A percentile compares a stretch with the other conserved stretches of the same genome.
Evolutionary conservation across 495 filamentous ascomycete genomes (phyloP).

Genomic region (Neurospora sp.): DNA sequence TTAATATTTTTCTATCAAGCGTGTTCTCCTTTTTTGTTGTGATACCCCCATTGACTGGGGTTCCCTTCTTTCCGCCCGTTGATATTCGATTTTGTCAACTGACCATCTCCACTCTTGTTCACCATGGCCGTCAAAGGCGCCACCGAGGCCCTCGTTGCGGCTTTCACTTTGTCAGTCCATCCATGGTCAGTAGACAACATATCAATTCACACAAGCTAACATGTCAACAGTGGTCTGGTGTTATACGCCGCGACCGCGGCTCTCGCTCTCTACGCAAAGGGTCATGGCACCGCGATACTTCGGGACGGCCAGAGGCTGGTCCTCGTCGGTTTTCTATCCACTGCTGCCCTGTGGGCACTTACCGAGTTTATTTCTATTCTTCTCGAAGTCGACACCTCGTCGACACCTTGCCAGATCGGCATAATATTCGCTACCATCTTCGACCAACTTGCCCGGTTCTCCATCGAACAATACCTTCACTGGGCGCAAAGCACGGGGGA

Average conservation of each 20-base stretch:
- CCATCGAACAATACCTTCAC: conserved; percentile 41
- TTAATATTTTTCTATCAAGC: conserved; percentile 7
- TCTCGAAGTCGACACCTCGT: conserved; percentile 28
- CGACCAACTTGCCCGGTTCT: conserved; percentile 42
- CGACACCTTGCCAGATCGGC: conserved; percentile 37
- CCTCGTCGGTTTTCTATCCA: conserved; percentile 44
- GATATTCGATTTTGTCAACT: conserved; percentile 9
- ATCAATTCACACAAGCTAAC: neutral
- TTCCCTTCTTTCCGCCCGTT: conserved; percentile 23
- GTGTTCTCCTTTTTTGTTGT: conserved; percentile 7
- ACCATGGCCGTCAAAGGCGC: conserved; percentile 37
- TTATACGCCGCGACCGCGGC: conserved; percentile 42
- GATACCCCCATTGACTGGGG: conserved; percentile 46
- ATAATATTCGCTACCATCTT: conserved; percentile 40
- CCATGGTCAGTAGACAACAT: neutral
- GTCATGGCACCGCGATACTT: conserved; percentile 38
- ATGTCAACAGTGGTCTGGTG: conserved; percentile 34
- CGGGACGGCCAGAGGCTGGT: conserved; percentile 54
- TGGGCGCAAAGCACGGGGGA: conserved; percentile 33
- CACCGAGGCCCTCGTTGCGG: conserved; percentile 40
- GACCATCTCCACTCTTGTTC: conserved; percentile 13
- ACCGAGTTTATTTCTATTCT: conserved; percentile 38
- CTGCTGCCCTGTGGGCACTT: conserved; percentile 41
- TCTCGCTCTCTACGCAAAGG: conserved; percentile 40
- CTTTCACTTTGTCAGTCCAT: conserved; percentile 43